A percentile compares a stretch with the other conserved stretches of the same genome.
Evolutionary conservation across 768 basidiomycete genomes (phyloP).

Genomic region (Cubamyces lactineus): DNA sequence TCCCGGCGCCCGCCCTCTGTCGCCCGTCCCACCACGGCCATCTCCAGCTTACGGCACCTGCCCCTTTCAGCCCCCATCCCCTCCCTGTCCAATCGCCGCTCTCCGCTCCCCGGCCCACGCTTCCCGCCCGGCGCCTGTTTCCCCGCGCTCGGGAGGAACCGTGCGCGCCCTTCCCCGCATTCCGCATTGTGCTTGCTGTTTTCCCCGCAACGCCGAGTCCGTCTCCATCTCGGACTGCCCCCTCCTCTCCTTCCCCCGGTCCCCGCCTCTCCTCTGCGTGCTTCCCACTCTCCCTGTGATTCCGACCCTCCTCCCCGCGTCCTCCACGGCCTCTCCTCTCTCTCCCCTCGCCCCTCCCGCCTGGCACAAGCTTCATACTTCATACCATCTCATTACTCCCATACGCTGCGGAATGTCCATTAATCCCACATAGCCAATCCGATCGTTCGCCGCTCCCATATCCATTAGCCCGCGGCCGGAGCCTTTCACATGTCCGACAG

Average conservation of each 20-base stretch:
- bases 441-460: not conserved
- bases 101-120: slow-evolving; percentile 14
- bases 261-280: not conserved
- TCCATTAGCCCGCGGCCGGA: not conserved
- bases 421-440: not conserved
- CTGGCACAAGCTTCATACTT: not conserved
- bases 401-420: not conserved
- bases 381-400: not conserved
- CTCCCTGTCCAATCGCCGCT: not conserved
- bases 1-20: slow-evolving; percentile 17
- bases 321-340: not conserved
- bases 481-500: slow-evolving; percentile 10
- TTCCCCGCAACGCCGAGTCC: slow-evolving; percentile 21
- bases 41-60: slow-evolving; percentile 20
- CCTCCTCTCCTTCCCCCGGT: not conserved
- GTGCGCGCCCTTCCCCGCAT: slow-evolving; percentile 15
- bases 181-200: not conserved
- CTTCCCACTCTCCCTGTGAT: not conserved
- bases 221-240: slow-evolving; percentile 6
- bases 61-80: slow-evolving; percentile 5
- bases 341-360: not conserved
- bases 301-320: slow-evolving; percentile 8
- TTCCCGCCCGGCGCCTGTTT: slow-evolving; percentile 7
- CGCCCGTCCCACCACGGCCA: slow-evolving; percentile 16
- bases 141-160: slow-evolving; percentile 1